phyloP scores from a whole-genome alignment of 192 early-diverging fungal genomes.

The Rhizophagus sp. region DNA sequence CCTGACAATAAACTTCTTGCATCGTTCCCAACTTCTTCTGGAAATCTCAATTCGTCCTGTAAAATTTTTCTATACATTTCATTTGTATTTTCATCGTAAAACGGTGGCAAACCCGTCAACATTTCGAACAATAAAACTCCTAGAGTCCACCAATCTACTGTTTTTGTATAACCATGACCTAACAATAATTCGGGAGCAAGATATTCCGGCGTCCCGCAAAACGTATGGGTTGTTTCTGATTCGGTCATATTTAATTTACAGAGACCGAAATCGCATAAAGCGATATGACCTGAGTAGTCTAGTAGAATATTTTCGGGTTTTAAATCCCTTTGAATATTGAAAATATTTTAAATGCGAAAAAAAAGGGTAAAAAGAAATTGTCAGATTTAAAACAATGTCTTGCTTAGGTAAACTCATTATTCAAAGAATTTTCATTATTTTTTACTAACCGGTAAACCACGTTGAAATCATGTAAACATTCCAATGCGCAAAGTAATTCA shows the following conservation, averaged over 20 bases:
- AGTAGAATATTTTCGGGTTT: constrained; percentile 75
- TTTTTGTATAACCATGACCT: constrained; percentile 85
- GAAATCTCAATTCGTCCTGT: constrained; percentile 86
- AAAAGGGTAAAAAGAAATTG: not conserved
- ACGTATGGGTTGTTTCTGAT: constrained; percentile 89
- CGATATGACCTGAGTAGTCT: constrained; percentile 65
- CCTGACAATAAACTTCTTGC: constrained; percentile 68
- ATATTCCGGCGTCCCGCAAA: constrained; percentile 99
- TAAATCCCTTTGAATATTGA: constrained; percentile 27
- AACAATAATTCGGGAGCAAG: constrained; percentile 89
- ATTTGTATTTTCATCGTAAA: constrained; percentile 93
- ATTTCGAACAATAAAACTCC: constrained; percentile 91
- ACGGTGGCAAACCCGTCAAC: constrained; percentile 88
- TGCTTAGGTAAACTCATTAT: not conserved
- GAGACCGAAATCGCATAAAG: constrained; percentile 70
- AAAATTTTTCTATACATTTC: constrained; percentile 96
- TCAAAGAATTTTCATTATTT: too few species aligned
- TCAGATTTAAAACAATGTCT: not conserved
- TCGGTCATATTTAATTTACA: constrained; percentile 94
- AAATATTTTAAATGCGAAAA: not conserved
- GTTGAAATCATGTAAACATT: constrained; percentile 89
- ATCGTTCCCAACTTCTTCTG: constrained; percentile 66
- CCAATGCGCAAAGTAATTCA: constrained; percentile 87
- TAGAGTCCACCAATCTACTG: constrained; percentile 98
- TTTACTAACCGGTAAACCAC: constrained; percentile 71